These are phyloP conservation scores for Lecanoromycetidae sp. DNA, from an alignment of 2,329 filamentous ascomycete genomes.

Conservation along the genomic window DNA sequence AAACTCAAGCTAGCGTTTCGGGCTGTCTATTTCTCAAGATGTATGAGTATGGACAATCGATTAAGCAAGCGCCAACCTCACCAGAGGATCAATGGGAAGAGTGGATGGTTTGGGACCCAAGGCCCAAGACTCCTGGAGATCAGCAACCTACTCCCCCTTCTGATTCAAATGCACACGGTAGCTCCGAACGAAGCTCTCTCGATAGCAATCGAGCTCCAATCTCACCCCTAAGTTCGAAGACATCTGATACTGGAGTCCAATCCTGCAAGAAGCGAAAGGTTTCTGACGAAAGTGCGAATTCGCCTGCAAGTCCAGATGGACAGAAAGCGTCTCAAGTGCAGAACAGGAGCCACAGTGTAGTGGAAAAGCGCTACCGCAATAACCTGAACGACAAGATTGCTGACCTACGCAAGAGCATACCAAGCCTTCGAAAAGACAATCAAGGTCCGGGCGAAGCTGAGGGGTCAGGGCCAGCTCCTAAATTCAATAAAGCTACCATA, in stretches of 20 bases:
- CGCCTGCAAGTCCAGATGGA: slow-evolving; percentile 21
- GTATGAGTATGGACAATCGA: background rate
- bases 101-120: slow-evolving; percentile 14
- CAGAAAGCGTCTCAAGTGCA: slow-evolving; percentile 46
- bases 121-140: background rate
- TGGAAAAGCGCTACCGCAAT: slow-evolving; percentile 91
- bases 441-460: slow-evolving; percentile 41
- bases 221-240: background rate
- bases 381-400: slow-evolving; percentile 97
- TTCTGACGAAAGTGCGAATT: slow-evolving; percentile 40
- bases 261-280: slow-evolving; percentile 53
- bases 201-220: background rate
- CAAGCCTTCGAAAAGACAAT: slow-evolving; percentile 76
- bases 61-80: background rate
- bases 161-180: background rate
- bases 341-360: slow-evolving; percentile 97
- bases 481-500: slow-evolving; percentile 95
- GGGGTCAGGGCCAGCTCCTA: slow-evolving; percentile 69
- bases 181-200: background rate
- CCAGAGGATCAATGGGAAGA: slow-evolving; percentile 12
- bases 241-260: background rate
- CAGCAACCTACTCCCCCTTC: slow-evolving; percentile 2
- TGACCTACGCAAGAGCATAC: slow-evolving; percentile 80
- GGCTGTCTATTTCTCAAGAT: background rate
- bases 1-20: no score